These are phyloP conservation scores for Gypsophila paniculata DNA, from an alignment of 179 eudicot species.

Conservation along the genomic window DNA sequence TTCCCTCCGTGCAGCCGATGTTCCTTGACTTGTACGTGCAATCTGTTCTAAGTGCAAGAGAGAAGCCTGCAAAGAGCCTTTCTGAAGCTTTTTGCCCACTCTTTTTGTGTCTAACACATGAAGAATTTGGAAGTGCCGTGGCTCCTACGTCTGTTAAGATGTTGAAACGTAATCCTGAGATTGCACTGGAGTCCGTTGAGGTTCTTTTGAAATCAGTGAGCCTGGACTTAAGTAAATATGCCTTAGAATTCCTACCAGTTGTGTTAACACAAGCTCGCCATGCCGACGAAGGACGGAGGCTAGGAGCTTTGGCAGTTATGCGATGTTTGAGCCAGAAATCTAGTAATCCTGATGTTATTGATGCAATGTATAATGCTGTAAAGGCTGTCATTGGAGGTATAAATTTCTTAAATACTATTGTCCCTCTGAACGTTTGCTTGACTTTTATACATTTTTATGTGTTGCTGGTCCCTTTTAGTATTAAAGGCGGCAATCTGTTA, in stretches of 20 bases:
- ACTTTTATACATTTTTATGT: not conserved
- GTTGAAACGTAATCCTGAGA: slow-evolving; percentile 97
- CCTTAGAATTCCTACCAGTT: slow-evolving; percentile 64
- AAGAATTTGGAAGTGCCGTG: slow-evolving; percentile 62
- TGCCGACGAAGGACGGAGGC: slow-evolving; percentile 80
- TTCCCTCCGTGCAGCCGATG: slow-evolving; percentile 46
- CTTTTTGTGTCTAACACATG: slow-evolving; percentile 63
- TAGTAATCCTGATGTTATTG: slow-evolving; percentile 87
- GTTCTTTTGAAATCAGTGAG: slow-evolving; percentile 61
- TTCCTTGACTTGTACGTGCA: slow-evolving; percentile 80
- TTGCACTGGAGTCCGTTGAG: slow-evolving; percentile 74
- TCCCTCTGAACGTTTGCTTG: slow-evolving; percentile 2
- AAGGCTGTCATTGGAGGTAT: slow-evolving; percentile 86
- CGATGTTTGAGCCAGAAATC: slow-evolving; percentile 77
- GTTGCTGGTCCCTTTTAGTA: not conserved
- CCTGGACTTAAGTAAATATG: slow-evolving; percentile 88
- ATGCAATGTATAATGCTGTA: slow-evolving; percentile 56
- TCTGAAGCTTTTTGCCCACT: slow-evolving; percentile 81
- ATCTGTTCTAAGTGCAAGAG: slow-evolving; percentile 71
- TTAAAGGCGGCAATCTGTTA: not conserved
- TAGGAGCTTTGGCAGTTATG: slow-evolving; percentile 62
- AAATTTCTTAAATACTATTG: slow-evolving; percentile 3
- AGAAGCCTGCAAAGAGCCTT: slow-evolving; percentile 64
- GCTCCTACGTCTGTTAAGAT: slow-evolving; percentile 86
- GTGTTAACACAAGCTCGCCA: slow-evolving; percentile 88